These are phyloP conservation scores for Copromyces sp. DNA, from an alignment of 495 filamentous ascomycete species.

Conservation along the genomic window DNA sequence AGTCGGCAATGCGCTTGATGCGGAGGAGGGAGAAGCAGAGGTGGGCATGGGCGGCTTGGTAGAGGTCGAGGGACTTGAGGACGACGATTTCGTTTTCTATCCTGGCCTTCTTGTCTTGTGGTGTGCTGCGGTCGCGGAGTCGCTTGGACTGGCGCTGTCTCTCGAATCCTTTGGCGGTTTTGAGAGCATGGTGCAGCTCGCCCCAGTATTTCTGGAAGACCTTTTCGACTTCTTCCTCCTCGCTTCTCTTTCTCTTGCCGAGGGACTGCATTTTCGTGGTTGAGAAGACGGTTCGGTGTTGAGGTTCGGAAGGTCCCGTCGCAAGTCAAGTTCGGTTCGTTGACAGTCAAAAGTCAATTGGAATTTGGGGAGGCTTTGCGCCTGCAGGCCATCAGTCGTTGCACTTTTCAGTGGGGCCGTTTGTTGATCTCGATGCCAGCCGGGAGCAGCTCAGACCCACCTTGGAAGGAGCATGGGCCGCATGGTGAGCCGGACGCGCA, in stretches of 20 bases:
- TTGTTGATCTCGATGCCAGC: neutral
- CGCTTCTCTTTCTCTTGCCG: slow-evolving; percentile 35
- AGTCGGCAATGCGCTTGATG: slow-evolving; percentile 55
- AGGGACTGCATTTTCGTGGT: slow-evolving; percentile 23
- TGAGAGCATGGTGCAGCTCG: slow-evolving; percentile 57
- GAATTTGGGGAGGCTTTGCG: neutral
- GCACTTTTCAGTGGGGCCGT: neutral
- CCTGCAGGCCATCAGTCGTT: neutral
- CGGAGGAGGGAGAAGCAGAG: slow-evolving; percentile 66
- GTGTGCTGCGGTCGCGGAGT: slow-evolving; percentile 51
- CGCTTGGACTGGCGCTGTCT: slow-evolving; percentile 76
- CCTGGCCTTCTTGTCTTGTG: slow-evolving; percentile 41
- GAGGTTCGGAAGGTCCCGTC: neutral
- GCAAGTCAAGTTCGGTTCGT: neutral
- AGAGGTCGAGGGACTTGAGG: slow-evolving; percentile 63
- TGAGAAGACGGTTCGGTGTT: neutral
- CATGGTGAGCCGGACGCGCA: neutral
- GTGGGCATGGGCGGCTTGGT: slow-evolving; percentile 53
- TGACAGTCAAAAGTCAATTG: neutral
- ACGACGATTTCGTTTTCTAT: slow-evolving; percentile 65
- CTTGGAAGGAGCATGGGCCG: neutral
- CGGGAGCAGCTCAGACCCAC: neutral
- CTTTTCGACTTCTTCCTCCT: slow-evolving; percentile 32
- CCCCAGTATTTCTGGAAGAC: slow-evolving; percentile 50
- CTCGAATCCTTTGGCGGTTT: slow-evolving; percentile 77